Percentiles rank a stretch among this genome's conserved stretches.
Evolutionary conservation across 306 rosid genomes (phyloP).

Genomic region (Alnus glutinosa): DNA sequence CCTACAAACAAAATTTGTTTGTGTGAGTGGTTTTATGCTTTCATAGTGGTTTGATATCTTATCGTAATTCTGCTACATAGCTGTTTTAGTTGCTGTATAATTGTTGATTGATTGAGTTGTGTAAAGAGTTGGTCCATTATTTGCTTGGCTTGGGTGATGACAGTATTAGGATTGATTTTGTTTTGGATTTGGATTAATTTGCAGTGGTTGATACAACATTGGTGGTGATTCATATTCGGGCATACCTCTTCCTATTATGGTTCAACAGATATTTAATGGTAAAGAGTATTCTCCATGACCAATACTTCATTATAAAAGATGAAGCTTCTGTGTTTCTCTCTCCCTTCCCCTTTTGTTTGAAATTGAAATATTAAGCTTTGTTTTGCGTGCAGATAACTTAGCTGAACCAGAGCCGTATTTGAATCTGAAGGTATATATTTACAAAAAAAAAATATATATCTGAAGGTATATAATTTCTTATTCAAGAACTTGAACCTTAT

Average conservation of each 20-base stretch:
- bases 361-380: not conserved
- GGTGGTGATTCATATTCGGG: conserved; percentile 37
- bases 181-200: not conserved
- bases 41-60: too few species aligned
- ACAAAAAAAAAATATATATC: too few species aligned
- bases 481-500: not conserved
- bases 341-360: not conserved
- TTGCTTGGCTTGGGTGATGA: too few species aligned
- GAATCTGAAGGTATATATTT: conserved; percentile 31
- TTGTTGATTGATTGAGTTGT: too few species aligned
- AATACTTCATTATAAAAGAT: too few species aligned
- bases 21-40: too few species aligned
- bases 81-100: too few species aligned
- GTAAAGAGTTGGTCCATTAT: too few species aligned
- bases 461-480: not conserved
- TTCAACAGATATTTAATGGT: conserved; percentile 28
- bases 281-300: not conserved
- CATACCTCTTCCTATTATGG: conserved; percentile 31
- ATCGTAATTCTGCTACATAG: too few species aligned
- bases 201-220: conserved; percentile 31
- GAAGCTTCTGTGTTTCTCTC: too few species aligned
- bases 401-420: conserved; percentile 16
- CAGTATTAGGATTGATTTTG: too few species aligned
- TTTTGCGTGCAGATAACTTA: conserved; percentile 16
- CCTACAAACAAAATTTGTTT: too few species aligned